Evolutionary conservation across 176 grass and related monocot genomes (phyloP).

Genomic region (Bolboschoenus planiculmis): DNA sequence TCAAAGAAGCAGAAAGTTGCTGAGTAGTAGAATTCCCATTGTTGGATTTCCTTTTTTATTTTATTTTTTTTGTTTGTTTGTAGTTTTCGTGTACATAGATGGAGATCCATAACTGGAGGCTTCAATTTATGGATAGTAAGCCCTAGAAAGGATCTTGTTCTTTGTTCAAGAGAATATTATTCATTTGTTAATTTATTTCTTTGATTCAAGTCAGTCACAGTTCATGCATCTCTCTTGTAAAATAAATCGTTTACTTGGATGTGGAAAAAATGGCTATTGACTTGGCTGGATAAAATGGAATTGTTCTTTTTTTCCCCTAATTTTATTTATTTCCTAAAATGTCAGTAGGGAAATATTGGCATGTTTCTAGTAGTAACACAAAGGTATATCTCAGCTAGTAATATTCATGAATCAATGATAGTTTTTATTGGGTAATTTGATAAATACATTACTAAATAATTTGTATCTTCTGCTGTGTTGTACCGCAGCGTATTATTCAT

Average conservation of each 20-base stretch:
- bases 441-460: too few relatives aligned
- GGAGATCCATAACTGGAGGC: neutral
- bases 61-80: neutral
- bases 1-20: neutral
- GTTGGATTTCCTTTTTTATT: neutral
- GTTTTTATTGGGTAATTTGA: too few relatives aligned
- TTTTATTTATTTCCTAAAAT: neutral
- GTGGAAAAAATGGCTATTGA: neutral
- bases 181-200: neutral
- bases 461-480: too few relatives aligned
- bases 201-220: neutral
- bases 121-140: neutral
- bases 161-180: slow-evolving; percentile 1
- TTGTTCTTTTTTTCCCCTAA: neutral
- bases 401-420: too few relatives aligned
- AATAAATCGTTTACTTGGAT: neutral
- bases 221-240: neutral
- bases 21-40: neutral
- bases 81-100: slow-evolving; percentile 15
- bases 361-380: neutral
- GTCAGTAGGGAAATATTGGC: neutral
- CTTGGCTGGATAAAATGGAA: neutral
- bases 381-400: too few relatives aligned
- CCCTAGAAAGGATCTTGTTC: slow-evolving; percentile 10
- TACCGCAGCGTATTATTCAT: too few relatives aligned